phyloP scores from a whole-genome alignment of 2,329 filamentous ascomycete genomes.

The Fusarium humuli region DNA sequence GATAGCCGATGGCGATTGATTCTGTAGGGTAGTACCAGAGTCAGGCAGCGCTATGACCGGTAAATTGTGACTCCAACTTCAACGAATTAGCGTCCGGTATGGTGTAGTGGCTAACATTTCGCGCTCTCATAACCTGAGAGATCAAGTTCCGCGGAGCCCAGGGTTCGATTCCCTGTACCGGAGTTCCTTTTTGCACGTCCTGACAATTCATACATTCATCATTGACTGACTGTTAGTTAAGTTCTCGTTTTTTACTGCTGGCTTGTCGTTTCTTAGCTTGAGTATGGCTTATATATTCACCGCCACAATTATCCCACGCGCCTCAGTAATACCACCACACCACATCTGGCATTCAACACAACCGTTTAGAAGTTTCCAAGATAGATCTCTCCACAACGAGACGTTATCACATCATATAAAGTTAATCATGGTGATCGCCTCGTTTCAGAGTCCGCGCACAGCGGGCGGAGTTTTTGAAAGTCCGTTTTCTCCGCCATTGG shows the following conservation, averaged over 20 bases:
- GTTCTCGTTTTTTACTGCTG: background rate
- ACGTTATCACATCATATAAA: too few relatives aligned
- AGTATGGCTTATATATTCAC: too few relatives aligned
- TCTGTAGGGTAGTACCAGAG: background rate
- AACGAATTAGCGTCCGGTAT: conserved; percentile 44
- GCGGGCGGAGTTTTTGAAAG: too few relatives aligned
- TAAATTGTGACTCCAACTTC: rapidly evolving
- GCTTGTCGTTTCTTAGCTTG: background rate
- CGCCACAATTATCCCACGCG: background rate
- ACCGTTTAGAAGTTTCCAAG: background rate
- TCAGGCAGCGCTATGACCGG: rapidly evolving
- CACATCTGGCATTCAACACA: background rate
- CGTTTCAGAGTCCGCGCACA: too few relatives aligned
- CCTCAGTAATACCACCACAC: background rate
- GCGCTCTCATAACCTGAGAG: conserved; percentile 48
- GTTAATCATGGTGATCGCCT: too few relatives aligned
- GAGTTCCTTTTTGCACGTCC: background rate
- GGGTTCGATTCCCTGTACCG: conserved; percentile 35
- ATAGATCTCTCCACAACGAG: too few relatives aligned
- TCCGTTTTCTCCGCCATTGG: too few relatives aligned
- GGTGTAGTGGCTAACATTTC: conserved; percentile 52
- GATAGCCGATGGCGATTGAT: background rate
- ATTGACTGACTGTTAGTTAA: too few relatives aligned
- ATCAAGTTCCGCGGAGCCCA: conserved; percentile 29
- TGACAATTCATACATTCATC: too few relatives aligned